Evolutionary conservation across 2,329 filamentous ascomycete genomes (phyloP).

Genomic region (Trichoderma asperellum): DNA sequence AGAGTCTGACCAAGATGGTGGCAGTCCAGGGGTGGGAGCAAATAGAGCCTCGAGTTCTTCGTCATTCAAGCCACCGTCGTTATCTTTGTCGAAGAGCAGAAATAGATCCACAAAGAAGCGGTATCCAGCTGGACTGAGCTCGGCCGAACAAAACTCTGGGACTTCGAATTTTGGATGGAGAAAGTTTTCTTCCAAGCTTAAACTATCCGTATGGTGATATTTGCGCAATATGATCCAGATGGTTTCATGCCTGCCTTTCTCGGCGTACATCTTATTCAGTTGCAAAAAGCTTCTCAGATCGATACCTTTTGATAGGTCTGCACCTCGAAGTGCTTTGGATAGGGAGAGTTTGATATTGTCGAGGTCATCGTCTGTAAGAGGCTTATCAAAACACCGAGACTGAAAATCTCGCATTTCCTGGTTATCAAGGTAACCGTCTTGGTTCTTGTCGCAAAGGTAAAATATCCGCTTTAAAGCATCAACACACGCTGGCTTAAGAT

Average conservation of each 20-base stretch:
- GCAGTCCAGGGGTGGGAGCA: constrained; percentile 88
- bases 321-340: constrained; percentile 66
- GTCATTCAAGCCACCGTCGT: constrained; percentile 90
- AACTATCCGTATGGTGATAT: constrained; percentile 93
- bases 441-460: constrained; percentile 94
- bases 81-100: constrained; percentile 93
- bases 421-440: constrained; percentile 90
- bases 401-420: constrained; percentile 91
- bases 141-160: constrained; percentile 86
- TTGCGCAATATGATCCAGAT: constrained; percentile 97
- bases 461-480: constrained; percentile 89
- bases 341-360: constrained; percentile 91
- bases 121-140: constrained; percentile 91
- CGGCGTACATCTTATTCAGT: constrained; percentile 93
- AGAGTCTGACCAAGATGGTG: constrained; percentile 82
- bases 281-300: constrained; percentile 83
- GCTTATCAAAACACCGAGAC: constrained; percentile 87
- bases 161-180: constrained; percentile 94
- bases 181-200: constrained; percentile 89
- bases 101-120: constrained; percentile 98
- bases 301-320: constrained; percentile 71
- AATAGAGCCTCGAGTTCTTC: constrained; percentile 84
- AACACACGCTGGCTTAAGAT: constrained; percentile 85
- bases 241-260: constrained; percentile 96
- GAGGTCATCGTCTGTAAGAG: constrained; percentile 77